A percentile compares a stretch with the other conserved stretches of the same genome.
These are phyloP conservation scores for Metarhizium sp. DNA, from an alignment of 2,329 filamentous ascomycete genomes.

Conservation along the genomic window DNA sequence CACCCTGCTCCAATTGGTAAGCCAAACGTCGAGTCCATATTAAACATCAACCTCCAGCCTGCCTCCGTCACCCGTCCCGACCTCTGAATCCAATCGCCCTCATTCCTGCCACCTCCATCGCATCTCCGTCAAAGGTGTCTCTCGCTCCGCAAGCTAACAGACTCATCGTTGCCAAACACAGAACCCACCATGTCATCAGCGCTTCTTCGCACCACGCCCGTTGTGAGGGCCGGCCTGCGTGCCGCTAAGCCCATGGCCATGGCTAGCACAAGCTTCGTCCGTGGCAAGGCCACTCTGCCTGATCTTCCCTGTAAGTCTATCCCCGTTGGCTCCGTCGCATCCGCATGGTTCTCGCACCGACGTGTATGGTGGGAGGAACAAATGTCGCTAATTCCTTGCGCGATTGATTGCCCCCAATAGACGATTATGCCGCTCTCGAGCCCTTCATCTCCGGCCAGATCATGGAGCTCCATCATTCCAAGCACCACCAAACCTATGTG, in stretches of 20 bases:
- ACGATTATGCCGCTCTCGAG: slow-evolving; percentile 95
- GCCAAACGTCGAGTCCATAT: neutral
- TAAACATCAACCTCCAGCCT: neutral
- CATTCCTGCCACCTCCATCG: neutral
- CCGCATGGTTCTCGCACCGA: neutral
- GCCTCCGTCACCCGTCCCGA: neutral
- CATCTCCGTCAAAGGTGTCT: neutral
- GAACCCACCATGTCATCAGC: slow-evolving; percentile 58
- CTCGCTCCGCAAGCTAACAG: neutral
- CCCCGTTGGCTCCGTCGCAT: neutral
- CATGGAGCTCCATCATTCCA: slow-evolving; percentile 93
- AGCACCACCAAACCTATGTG: slow-evolving; percentile 92
- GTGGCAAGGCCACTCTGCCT: slow-evolving; percentile 86
- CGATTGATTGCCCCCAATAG: slow-evolving; percentile 32
- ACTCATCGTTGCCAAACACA: neutral
- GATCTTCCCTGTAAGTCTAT: slow-evolving; percentile 55
- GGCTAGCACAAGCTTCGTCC: slow-evolving; percentile 66
- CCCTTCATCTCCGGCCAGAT: slow-evolving; percentile 75
- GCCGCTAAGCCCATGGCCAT: slow-evolving; percentile 53
- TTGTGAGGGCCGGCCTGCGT: slow-evolving; percentile 62
- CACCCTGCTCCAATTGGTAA: slow-evolving; percentile 1
- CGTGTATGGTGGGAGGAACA: neutral
- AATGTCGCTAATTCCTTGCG: neutral
- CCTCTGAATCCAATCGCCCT: neutral
- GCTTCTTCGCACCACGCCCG: slow-evolving; percentile 61